Evolutionary conservation across 805 yeast species (phyloP).

Genomic region (Spathaspora boniae): DNA sequence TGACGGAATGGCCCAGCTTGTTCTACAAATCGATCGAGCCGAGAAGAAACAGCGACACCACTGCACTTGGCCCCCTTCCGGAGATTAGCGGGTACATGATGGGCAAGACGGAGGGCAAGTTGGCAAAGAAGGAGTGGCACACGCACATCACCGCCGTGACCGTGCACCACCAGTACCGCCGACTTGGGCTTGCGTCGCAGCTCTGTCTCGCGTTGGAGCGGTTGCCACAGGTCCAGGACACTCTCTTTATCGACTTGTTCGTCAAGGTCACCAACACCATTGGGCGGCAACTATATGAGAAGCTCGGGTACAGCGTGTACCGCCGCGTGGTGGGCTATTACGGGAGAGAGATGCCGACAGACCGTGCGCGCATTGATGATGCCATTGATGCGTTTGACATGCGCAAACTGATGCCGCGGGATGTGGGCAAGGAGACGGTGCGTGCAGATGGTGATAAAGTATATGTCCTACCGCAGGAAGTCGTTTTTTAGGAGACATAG

Average conservation of each 20-base stretch:
- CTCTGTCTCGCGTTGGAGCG: conserved; percentile 72
- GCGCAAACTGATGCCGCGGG: conserved; percentile 65
- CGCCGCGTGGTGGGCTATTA: conserved; percentile 90
- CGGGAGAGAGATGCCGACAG: conserved; percentile 49
- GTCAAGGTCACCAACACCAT: conserved; percentile 81
- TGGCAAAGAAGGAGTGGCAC: conserved; percentile 77
- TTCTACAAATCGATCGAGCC: conserved; percentile 70
- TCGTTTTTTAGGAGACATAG: conserved; percentile 45
- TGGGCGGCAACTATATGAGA: conserved; percentile 81
- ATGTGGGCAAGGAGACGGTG: conserved; percentile 49
- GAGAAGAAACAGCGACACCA: too few species aligned
- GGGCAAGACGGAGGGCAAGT: conserved; percentile 90
- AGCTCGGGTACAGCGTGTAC: conserved; percentile 79
- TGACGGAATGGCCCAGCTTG: conserved; percentile 83
- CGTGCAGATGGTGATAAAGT: conserved; percentile 58
- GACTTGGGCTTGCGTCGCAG: conserved; percentile 81
- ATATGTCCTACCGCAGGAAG: conserved; percentile 64
- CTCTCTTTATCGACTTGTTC: conserved; percentile 85
- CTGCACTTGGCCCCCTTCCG: conserved; percentile 11
- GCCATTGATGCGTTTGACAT: conserved; percentile 84
- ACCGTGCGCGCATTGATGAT: conserved; percentile 53
- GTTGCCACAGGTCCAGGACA: conserved; percentile 62
- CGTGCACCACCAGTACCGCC: conserved; percentile 72
- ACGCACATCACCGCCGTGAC: conserved; percentile 96
- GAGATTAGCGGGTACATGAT: conserved; percentile 74